Percentiles rank a stretch among this genome's conserved stretches.
These are phyloP conservation scores for Strigomonas culicis DNA, from an alignment of 208 protist species.

Conservation along the genomic window DNA sequence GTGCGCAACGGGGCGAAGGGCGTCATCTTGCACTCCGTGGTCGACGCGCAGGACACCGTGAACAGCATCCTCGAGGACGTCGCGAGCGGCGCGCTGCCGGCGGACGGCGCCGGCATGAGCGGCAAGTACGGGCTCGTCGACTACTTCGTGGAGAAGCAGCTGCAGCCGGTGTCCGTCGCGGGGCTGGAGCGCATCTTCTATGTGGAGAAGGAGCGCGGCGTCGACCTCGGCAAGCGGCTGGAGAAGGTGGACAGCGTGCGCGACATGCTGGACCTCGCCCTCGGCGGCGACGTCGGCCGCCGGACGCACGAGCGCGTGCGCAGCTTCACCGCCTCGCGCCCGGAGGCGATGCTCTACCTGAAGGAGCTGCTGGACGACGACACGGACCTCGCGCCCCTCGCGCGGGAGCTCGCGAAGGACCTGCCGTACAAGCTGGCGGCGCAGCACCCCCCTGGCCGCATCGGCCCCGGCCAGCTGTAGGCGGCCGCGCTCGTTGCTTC, in stretches of 20 bases:
- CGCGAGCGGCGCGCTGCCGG: slow-evolving; percentile 35
- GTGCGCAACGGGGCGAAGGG: slow-evolving; percentile 89
- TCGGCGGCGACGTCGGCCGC: slow-evolving; percentile 72
- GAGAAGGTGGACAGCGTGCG: slow-evolving; percentile 79
- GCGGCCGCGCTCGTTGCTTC: not conserved
- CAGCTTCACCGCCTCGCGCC: slow-evolving; percentile 55
- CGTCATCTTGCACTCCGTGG: slow-evolving; percentile 80
- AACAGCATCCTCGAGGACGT: slow-evolving; percentile 60
- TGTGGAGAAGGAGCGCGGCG: slow-evolving; percentile 75
- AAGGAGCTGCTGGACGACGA: slow-evolving; percentile 87
- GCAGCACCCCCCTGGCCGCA: slow-evolving; percentile 55
- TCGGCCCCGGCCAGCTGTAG: slow-evolving; percentile 62
- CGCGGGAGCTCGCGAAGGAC: slow-evolving; percentile 60
- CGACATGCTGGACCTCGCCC: slow-evolving; percentile 80
- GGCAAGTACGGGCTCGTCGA: slow-evolving; percentile 87
- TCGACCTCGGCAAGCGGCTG: slow-evolving; percentile 78
- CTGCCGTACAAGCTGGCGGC: slow-evolving; percentile 54
- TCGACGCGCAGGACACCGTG: slow-evolving; percentile 78
- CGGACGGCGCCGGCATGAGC: slow-evolving; percentile 22
- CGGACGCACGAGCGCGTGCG: slow-evolving; percentile 66
- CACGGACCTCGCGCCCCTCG: slow-evolving; percentile 72
- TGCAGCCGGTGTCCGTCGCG: slow-evolving; percentile 78
- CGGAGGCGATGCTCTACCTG: slow-evolving; percentile 74
- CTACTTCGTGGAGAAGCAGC: slow-evolving; percentile 70
- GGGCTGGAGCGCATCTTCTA: slow-evolving; percentile 78